phyloP scores from a whole-genome alignment of 108 stramenopile species.

The Aureococcus anophagefferens region DNA sequence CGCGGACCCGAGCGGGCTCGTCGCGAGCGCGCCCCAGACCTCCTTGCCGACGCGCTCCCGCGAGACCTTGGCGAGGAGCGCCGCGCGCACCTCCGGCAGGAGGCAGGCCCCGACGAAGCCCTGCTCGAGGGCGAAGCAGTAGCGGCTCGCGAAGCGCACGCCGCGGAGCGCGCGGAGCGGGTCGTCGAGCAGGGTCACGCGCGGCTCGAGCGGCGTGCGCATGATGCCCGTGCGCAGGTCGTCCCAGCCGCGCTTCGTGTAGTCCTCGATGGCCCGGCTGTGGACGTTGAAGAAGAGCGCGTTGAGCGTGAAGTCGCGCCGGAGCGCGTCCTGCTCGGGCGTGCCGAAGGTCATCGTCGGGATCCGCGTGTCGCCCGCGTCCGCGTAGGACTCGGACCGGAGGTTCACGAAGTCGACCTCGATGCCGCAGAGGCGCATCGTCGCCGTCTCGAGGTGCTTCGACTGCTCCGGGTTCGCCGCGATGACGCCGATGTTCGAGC shows the following conservation, averaged over 20 bases:
- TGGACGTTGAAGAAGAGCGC: conserved; percentile 85
- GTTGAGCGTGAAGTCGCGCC: conserved; percentile 91
- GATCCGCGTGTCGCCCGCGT: conserved; percentile 68
- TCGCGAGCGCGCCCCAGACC: conserved; percentile 70
- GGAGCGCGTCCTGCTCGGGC: conserved; percentile 75
- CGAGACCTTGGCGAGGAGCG: conserved; percentile 65
- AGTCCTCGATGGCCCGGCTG: conserved; percentile 68
- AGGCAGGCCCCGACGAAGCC: conserved; percentile 53
- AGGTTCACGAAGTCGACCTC: conserved; percentile 88
- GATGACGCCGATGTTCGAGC: conserved; percentile 60
- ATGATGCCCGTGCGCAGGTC: conserved; percentile 59
- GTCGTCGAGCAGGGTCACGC: conserved; percentile 77
- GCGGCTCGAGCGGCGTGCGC: conserved; percentile 64
- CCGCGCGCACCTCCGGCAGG: conserved; percentile 32
- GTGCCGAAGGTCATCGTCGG: conserved; percentile 70
- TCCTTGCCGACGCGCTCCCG: conserved; percentile 80
- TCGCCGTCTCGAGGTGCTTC: conserved; percentile 97
- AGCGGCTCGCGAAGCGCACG: conserved; percentile 75
- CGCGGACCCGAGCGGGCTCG: conserved; percentile 27
- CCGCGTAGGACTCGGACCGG: conserved; percentile 70
- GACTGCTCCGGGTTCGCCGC: conserved; percentile 92
- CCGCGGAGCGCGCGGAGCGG: conserved; percentile 79
- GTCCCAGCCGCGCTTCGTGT: conserved; percentile 63
- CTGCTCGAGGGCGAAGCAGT: conserved; percentile 49
- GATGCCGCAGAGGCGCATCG: conserved; percentile 66